A percentile compares a stretch with the other conserved stretches of the same genome.
phyloP scores from a whole-genome alignment of 1,284 basidiomycete species.

The Apiotrichum laibachii region DNA sequence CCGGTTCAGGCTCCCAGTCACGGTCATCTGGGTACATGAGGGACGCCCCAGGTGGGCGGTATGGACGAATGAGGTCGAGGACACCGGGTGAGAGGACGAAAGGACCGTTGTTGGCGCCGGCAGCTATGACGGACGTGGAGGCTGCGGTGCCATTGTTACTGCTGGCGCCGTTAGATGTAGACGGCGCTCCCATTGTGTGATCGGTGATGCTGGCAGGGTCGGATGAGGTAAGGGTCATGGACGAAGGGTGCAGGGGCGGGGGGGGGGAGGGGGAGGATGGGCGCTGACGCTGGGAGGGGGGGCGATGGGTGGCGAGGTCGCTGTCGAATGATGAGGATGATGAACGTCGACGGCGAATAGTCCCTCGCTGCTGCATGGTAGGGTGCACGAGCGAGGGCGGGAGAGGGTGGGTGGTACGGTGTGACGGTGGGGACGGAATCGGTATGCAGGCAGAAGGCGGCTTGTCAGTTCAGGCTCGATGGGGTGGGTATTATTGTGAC shows the following conservation, averaged over 20 bases:
- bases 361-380: slow-evolving; percentile 22
- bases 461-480: slow-evolving; percentile 4
- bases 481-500: too few relatives aligned
- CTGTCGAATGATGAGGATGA: slow-evolving; percentile 11
- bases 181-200: slow-evolving; percentile 13
- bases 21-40: slow-evolving; percentile 47
- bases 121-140: background rate
- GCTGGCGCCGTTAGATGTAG: slow-evolving; percentile 8
- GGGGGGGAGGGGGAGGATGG: background rate
- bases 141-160: slow-evolving; percentile 11
- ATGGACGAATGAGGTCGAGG: slow-evolving; percentile 11
- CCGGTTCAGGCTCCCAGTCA: slow-evolving; percentile 31
- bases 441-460: background rate
- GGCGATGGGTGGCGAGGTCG: background rate
- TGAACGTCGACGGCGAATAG: slow-evolving; percentile 16
- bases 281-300: slow-evolving; percentile 1
- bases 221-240: background rate
- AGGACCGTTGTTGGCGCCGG: slow-evolving; percentile 2
- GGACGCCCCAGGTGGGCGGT: slow-evolving; percentile 18
- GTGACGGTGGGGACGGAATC: background rate
- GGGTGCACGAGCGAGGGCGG: slow-evolving; percentile 8
- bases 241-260: background rate
- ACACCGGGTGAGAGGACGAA: background rate
- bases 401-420: background rate
- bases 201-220: background rate